Percentiles rank a stretch among this genome's conserved stretches.
These are phyloP conservation scores for Cystobasidium onofrii DNA, from an alignment of 768 basidiomycete species.

Conservation along the genomic window DNA sequence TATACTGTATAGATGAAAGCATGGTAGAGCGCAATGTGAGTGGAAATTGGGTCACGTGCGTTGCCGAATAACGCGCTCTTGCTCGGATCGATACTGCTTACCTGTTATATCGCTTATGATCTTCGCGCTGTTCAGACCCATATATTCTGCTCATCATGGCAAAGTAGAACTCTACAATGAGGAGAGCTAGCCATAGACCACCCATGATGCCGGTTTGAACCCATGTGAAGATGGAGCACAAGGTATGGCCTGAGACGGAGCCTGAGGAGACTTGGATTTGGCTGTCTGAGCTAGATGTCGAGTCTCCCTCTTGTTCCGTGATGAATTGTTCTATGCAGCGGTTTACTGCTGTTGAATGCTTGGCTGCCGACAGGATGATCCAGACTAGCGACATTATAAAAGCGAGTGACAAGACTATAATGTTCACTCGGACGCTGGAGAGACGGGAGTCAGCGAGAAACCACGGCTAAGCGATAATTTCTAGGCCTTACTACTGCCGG, in stretches of 20 bases:
- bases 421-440: constrained; percentile 54
- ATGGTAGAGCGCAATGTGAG: no score
- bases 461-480: background rate
- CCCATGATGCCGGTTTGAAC: constrained; percentile 86
- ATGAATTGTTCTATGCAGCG: constrained; percentile 51
- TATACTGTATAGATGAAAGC: no score
- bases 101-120: constrained; percentile 17
- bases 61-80: background rate
- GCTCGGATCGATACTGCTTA: background rate
- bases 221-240: constrained; percentile 89
- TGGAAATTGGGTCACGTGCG: constrained; percentile 23
- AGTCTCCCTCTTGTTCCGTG: background rate
- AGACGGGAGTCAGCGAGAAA: background rate
- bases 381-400: constrained; percentile 74
- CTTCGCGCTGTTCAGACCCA: constrained; percentile 27
- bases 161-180: constrained; percentile 32
- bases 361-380: constrained; percentile 68
- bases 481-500: constrained; percentile 33
- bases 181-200: constrained; percentile 69
- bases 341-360: constrained; percentile 63
- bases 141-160: constrained; percentile 22
- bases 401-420: constrained; percentile 49
- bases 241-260: constrained; percentile 54
- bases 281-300: constrained; percentile 3
- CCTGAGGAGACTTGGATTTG: constrained; percentile 12